Conservation (phyloP, 2,329 filamentous ascomycete genomes). For the Fusarium kyushuense region DNA sequence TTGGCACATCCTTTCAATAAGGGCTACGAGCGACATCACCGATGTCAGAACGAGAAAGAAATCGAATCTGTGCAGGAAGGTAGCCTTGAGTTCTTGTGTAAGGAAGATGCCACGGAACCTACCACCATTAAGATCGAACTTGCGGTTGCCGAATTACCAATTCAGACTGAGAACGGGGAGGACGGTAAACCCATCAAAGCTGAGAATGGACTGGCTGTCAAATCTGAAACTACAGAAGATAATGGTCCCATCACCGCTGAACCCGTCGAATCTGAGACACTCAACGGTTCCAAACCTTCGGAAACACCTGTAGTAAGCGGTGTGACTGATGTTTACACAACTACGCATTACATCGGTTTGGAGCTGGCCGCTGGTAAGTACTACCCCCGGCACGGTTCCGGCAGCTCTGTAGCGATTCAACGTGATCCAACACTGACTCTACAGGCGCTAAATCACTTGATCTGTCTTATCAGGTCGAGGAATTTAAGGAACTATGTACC, state of each 20-base stretch:
- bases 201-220: constrained; percentile 21
- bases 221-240: constrained; percentile 46
- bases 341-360: constrained; percentile 93
- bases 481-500: constrained; percentile 87
- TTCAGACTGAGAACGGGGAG: constrained; percentile 59
- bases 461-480: constrained; percentile 82
- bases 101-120: constrained; percentile 57
- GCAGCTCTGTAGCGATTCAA: background rate
- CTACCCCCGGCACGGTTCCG: background rate
- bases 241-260: constrained; percentile 44
- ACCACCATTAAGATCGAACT: constrained; percentile 25
- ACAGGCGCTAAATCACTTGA: constrained; percentile 77
- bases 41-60: constrained; percentile 68
- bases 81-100: constrained; percentile 60
- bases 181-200: constrained; percentile 34
- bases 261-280: constrained; percentile 20
- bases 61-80: constrained; percentile 67
- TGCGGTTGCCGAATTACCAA: constrained; percentile 50
- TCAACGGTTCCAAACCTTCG: constrained; percentile 15
- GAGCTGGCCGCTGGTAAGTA: constrained; percentile 79
- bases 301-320: constrained; percentile 22
- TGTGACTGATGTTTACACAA: constrained; percentile 76
- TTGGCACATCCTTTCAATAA: constrained; percentile 94
- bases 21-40: constrained; percentile 86
- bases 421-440: constrained; percentile 48